Base-by-base conservation (phyloP, 345 rosid species). In the Sisymbrium irio region DNA sequence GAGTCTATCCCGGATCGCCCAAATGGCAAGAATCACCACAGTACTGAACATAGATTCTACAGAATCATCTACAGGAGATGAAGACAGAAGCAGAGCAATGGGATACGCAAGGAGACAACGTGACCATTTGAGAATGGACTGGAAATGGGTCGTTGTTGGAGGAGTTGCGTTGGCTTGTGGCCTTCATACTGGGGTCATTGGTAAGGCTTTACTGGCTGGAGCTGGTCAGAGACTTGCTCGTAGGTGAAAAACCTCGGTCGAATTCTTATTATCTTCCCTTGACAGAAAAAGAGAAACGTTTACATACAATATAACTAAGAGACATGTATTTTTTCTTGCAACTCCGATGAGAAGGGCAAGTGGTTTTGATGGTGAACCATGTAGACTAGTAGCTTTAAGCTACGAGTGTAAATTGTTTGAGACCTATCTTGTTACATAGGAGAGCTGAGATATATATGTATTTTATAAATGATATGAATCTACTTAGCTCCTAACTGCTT, bases 131-230 rank as follows among this genome's bases (percentile, higher is more conserved):
- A 88, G 90, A 49, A 62, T 89, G 45, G 93, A 95, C 67, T 95
- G 99, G 99, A 95, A 87, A 74, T 95, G 97, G 97, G 64, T 92
- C 1, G 90, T 75, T 14, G 44, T 90, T 27, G 99, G 97, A 35
- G 98, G 98, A 69, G 86, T 88, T 32, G 97, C 97, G 41, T 74
- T 92, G 55, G 94, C 81, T 54, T 83, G 88, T 4, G 97, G 97
- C 56, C 87, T 95, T 65, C 96, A 78, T 45, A 56, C 91, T 0
- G 97, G 97, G 33, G 74, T 73, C 44, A 69, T 91, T 46, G 97
- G 97, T 74, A 91, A 85, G 84, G 89, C 81, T 14, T 69, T 95
- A 78, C 60, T 95, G 25, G 76, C 87, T 25, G 97, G 97, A 72
- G 97, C 93, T 8, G 97, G 93, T 68, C 86, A 83, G 75, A 86